These are phyloP conservation scores for Cercospora sp. DNA, from an alignment of 2,329 filamentous ascomycete genomes.

Conservation along the genomic window DNA sequence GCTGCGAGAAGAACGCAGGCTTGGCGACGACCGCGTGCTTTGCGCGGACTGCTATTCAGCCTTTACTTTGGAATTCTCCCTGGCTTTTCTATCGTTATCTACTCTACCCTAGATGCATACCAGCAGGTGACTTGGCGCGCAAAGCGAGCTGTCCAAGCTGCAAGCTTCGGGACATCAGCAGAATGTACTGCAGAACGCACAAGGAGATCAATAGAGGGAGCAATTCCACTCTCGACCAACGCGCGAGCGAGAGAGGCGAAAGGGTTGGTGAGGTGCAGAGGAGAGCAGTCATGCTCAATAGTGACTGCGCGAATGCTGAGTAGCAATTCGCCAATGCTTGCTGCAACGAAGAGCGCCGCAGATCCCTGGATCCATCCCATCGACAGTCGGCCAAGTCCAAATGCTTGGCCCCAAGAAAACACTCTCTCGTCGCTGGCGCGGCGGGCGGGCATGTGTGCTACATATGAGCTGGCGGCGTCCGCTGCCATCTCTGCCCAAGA, in stretches of 20 bases:
- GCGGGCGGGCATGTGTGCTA: not conserved
- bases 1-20: not conserved
- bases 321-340: not conserved
- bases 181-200: too few relatives aligned
- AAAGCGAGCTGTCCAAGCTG: too few relatives aligned
- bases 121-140: too few relatives aligned
- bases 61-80: not conserved
- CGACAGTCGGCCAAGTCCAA: not conserved
- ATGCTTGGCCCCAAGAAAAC: not conserved
- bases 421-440: not conserved
- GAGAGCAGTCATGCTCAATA: too few relatives aligned
- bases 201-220: too few relatives aligned
- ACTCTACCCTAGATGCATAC: too few relatives aligned
- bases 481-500: not conserved
- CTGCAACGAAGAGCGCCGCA: not conserved
- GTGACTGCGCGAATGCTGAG: not conserved
- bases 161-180: too few relatives aligned
- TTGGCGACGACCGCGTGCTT: not conserved
- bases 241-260: too few relatives aligned
- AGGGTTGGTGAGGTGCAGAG: too few relatives aligned
- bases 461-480: conserved; percentile 4
- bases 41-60: not conserved
- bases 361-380: not conserved
- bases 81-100: too few relatives aligned
- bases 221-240: too few relatives aligned